These are phyloP conservation scores for Aureobasidium sp. DNA, from an alignment of 2,329 filamentous ascomycete genomes.

Conservation along the genomic window DNA sequence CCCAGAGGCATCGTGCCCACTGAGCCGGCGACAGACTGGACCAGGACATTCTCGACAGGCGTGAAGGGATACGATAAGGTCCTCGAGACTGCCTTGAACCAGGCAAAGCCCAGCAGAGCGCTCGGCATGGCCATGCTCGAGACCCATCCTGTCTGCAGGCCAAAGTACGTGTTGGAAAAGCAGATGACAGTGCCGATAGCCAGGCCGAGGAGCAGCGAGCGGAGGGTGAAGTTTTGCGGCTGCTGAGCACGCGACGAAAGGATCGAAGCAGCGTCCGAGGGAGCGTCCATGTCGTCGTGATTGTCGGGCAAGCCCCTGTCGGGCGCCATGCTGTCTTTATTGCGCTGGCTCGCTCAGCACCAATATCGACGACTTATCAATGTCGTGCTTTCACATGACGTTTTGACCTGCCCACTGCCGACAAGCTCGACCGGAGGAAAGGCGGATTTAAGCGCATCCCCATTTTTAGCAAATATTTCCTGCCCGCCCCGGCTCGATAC, in stretches of 20 bases:
- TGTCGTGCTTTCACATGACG: conserved; percentile 15
- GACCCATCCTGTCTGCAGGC: conserved; percentile 81
- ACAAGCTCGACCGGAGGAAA: not conserved
- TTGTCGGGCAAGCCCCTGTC: conserved; percentile 25
- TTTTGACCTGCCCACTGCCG: not conserved
- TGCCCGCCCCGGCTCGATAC: not conserved
- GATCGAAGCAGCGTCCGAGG: conserved; percentile 13
- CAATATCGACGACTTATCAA: not conserved
- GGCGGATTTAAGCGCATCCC: not conserved
- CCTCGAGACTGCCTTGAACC: conserved; percentile 73
- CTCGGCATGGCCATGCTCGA: conserved; percentile 95
- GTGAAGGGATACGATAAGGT: conserved; percentile 76
- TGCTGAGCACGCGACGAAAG: conserved; percentile 30
- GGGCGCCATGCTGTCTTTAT: conserved; percentile 27
- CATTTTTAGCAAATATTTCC: conserved; percentile 11
- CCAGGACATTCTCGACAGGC: conserved; percentile 91
- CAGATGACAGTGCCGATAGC: conserved; percentile 84
- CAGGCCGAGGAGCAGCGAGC: conserved; percentile 72
- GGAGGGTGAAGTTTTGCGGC: conserved; percentile 70
- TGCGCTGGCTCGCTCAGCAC: not conserved
- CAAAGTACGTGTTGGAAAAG: conserved; percentile 98
- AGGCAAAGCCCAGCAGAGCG: conserved; percentile 86
- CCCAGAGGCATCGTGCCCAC: conserved; percentile 96
- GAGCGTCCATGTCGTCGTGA: conserved; percentile 2
- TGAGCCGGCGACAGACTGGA: conserved; percentile 90